Evolutionary conservation across 495 filamentous ascomycete species (phyloP).

Genomic region (Hypoxylon trugodes): DNA sequence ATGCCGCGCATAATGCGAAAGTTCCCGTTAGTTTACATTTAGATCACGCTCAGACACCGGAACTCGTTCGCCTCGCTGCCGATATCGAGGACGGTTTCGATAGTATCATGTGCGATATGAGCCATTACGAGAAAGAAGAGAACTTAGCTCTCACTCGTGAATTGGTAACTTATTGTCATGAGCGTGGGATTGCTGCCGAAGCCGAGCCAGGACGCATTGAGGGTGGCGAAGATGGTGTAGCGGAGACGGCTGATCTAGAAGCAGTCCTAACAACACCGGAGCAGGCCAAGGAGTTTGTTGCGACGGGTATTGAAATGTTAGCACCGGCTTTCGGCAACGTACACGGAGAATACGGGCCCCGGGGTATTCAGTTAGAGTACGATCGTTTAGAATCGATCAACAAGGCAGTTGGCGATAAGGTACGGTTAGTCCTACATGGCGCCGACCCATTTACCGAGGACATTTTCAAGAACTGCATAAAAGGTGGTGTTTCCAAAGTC

Average conservation of each 20-base stretch:
- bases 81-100: conserved; percentile 73
- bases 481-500: conserved; percentile 74
- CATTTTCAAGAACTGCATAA: conserved; percentile 74
- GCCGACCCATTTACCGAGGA: conserved; percentile 76
- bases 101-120: conserved; percentile 86
- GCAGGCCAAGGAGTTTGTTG: conserved; percentile 78
- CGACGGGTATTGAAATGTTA: conserved; percentile 82
- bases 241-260: conserved; percentile 77
- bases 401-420: conserved; percentile 65
- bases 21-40: conserved; percentile 79
- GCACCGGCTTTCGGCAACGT: conserved; percentile 89
- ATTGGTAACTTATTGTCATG: conserved; percentile 75
- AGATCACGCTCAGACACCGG: conserved; percentile 79
- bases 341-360: conserved; percentile 80
- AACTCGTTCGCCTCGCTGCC: conserved; percentile 71
- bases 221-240: conserved; percentile 84
- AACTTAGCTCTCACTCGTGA: conserved; percentile 77
- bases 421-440: conserved; percentile 78
- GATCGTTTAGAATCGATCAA: conserved; percentile 71
- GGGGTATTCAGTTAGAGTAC: conserved; percentile 78
- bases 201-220: conserved; percentile 85
- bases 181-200: conserved; percentile 77
- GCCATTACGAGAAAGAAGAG: conserved; percentile 82
- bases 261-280: conserved; percentile 79
- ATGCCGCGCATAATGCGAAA: conserved; percentile 67